phyloP scores from a whole-genome alignment of 371 early-diverging fungal species.

The Hamiltosporidium magnivora region DNA sequence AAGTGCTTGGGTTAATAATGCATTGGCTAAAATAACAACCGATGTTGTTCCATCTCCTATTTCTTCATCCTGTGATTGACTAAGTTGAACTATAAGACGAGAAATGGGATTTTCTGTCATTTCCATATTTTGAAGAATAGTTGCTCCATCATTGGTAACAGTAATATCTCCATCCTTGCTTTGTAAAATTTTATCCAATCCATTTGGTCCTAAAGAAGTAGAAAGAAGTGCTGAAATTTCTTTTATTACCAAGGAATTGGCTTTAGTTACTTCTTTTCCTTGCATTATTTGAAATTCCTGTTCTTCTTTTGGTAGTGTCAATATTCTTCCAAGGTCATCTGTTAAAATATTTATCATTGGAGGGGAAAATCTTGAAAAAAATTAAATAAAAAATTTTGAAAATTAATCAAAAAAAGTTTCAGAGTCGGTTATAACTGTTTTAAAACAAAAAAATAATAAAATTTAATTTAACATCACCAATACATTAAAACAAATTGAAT shows the following conservation, averaged over 20 bases:
- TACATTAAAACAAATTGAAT: no score
- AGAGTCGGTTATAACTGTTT: no score
- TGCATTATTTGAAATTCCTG: neutral
- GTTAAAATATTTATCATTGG: neutral
- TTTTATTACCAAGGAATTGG: slow-evolving; percentile 86
- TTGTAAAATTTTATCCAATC: slow-evolving; percentile 94
- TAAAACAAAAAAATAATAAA: no score
- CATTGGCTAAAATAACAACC: slow-evolving; percentile 93
- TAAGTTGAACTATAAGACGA: slow-evolving; percentile 84
- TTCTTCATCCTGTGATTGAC: slow-evolving; percentile 96
- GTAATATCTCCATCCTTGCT: slow-evolving; percentile 96
- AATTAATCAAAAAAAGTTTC: no score
- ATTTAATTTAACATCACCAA: no score
- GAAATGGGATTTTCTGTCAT: slow-evolving; percentile 90
- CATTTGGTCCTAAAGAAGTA: slow-evolving; percentile 96
- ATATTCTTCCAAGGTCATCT: slow-evolving; percentile 1
- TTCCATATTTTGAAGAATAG: slow-evolving; percentile 92
- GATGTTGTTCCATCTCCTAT: slow-evolving; percentile 99
- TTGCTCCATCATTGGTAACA: slow-evolving; percentile 99
- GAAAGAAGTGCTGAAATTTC: slow-evolving; percentile 82
- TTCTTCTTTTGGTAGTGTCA: neutral
- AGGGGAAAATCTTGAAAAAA: no score
- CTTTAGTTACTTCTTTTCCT: neutral
- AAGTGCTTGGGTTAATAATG: slow-evolving; percentile 87
- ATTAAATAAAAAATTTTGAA: no score